Evolutionary conservation across 2,329 filamentous ascomycete genomes (phyloP).

Genomic region (Cladophialophora bantiana): DNA sequence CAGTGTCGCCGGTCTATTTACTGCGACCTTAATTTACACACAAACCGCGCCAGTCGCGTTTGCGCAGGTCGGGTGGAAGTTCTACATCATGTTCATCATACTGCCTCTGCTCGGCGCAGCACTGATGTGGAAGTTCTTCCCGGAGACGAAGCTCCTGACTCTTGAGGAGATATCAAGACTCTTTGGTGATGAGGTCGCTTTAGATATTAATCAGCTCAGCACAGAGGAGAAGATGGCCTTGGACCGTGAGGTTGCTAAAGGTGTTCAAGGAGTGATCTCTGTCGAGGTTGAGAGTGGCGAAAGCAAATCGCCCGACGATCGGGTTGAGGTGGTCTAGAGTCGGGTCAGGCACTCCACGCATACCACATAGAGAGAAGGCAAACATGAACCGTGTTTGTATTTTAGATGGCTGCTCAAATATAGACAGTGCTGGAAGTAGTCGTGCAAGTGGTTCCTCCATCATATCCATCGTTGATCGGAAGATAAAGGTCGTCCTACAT

Average conservation of each 20-base stretch:
- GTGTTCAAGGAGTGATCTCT: neutral
- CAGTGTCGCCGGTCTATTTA: conserved; percentile 14
- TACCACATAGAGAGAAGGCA: neutral
- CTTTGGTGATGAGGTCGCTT: conserved; percentile 44
- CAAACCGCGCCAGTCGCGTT: conserved; percentile 30
- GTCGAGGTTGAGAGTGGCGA: neutral
- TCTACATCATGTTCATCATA: conserved; percentile 22
- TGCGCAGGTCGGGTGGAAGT: conserved; percentile 35
- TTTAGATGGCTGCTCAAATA: neutral
- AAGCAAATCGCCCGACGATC: neutral
- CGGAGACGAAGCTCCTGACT: conserved; percentile 45
- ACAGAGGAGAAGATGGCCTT: conserved; percentile 3
- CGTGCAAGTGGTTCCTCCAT: neutral
- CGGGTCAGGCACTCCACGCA: neutral
- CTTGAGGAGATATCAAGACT: conserved; percentile 45
- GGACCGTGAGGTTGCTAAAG: neutral
- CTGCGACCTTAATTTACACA: conserved; percentile 18
- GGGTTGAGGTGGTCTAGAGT: neutral
- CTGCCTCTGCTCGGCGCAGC: conserved; percentile 6
- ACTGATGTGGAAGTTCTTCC: conserved; percentile 34
- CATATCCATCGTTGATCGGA: neutral
- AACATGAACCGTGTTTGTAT: neutral
- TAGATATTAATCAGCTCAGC: conserved; percentile 28
- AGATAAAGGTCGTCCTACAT: neutral
- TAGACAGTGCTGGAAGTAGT: neutral